Base-by-base conservation (phyloP, 345 rosid species). In the Noccaea bulbosa region DNA sequence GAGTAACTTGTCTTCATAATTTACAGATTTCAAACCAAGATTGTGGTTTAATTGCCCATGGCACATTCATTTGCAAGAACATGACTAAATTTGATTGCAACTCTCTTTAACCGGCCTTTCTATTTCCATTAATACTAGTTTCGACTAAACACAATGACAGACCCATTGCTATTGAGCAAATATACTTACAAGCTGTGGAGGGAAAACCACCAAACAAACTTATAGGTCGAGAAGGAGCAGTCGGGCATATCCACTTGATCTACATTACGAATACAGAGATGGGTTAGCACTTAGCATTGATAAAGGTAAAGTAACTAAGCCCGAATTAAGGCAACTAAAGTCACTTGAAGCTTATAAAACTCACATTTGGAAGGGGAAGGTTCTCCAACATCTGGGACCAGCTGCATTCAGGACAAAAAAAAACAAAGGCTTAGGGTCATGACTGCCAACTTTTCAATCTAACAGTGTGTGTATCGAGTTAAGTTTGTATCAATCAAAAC, bases 221-320 rank as follows among this genome's bases (percentile, higher is more conserved):
- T 78, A 94, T 74, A 7, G 97, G 99, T 67, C 58, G 95, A 76
- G 93, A 85, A 65, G 99, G 98, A 72, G 99, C 93, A 77, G 99
- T 94, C 8, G 99, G 99, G 81, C 99, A 94, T 72, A 94, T 89
- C 99, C 99, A 91, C 80, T 94, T 94, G 71, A 94, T 91, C 98
- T 94, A 85, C 47, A 81, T 49, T 66, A 49, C 32, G 60, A 32
- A 35, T 14, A 63, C 11, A 65, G 50, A 48, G 16, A 40, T 71
- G 14, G 39, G 11, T 71, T 15, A 50, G 57, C 14, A 59, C 6
- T 71, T 15, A 50, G 57, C 14, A 59, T 9, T 51, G 20, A 32
- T 62, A 9, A 17, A 75, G 44, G 32, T 53, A 44, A 27, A 75
- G 32, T 39, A 55, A 30, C 6, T 47, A 30, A 11, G 58, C 38